These are phyloP conservation scores for Elsinoe australis DNA, from an alignment of 2,329 filamentous ascomycete species.

Conservation along the genomic window DNA sequence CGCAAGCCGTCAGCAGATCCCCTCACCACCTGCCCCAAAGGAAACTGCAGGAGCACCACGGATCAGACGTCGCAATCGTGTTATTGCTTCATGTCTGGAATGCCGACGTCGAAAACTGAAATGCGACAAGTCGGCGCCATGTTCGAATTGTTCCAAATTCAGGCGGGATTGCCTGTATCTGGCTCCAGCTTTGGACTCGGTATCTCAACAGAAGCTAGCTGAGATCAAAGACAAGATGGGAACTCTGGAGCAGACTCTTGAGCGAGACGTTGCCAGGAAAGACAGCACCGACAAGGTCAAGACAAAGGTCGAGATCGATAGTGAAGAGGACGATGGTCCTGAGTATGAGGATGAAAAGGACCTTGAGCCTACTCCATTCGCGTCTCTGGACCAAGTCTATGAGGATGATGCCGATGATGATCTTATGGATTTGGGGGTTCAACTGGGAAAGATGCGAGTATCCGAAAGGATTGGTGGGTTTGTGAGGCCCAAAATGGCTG, in stretches of 20 bases:
- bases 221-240: constrained; percentile 76
- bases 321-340: constrained; percentile 46
- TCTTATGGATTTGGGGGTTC: constrained; percentile 63
- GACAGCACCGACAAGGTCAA: constrained; percentile 20
- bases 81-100: constrained; percentile 62
- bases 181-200: constrained; percentile 59
- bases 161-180: constrained; percentile 55
- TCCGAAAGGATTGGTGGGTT: constrained; percentile 68
- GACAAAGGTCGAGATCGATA: constrained; percentile 42
- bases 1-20: constrained; percentile 19
- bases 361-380: constrained; percentile 56
- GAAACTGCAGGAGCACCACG: constrained; percentile 17
- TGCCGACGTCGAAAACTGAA: constrained; percentile 70
- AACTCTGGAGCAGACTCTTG: constrained; percentile 60
- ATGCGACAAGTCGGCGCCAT: constrained; percentile 67
- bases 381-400: constrained; percentile 59
- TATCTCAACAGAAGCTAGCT: constrained; percentile 60
- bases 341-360: constrained; percentile 48
- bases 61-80: constrained; percentile 54
- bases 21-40: constrained; percentile 18
- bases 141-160: constrained; percentile 55
- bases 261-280: constrained; percentile 55
- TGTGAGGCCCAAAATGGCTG: constrained; percentile 60
- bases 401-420: constrained; percentile 59
- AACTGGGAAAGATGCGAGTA: constrained; percentile 62